Base-by-base conservation (phyloP, 768 basidiomycete genomes). In the Tylopilus sp. region DNA sequence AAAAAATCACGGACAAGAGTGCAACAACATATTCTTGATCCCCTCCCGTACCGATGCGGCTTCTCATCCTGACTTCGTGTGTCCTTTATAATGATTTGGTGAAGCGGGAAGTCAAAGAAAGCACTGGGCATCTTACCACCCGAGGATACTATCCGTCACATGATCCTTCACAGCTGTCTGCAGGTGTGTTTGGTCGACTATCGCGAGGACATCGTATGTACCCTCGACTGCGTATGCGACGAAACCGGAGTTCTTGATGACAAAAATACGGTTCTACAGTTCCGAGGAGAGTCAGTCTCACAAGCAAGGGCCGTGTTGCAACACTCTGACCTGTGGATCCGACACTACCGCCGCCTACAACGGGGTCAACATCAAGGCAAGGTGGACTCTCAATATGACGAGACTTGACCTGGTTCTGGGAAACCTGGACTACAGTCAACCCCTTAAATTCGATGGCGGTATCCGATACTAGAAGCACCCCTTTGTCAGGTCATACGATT, bases 171-270 rank as follows among this genome's bases (percentile, higher is more conserved):
- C 73, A 7, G 71, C 52, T 6, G 71, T 77, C 7, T 80, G 76
- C 45, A 92, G 69, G 66, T 92, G 90, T 1, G 89, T 91, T 63
- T 91, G 89, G 62, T 92, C 90, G 36, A 92, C 84, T 50, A 92
- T 83, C 4, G 84, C 83, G 35, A 92, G 79, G 21, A 92, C 88
- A 33, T 73, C 64, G 55, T 86, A 91, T n/a, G 86, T 82, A 40
- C 89, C 89, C 66, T 86, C 79, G 44, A 88, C 72, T 0, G 86
- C 86, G 60, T 82, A 86, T 1, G 89, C 84, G 15, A 87, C 87
- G 55, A 91, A 89, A 10, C 88, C 88, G 30, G 81, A 74, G 60
- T 88, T 86, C 66, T 85, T 88, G 59, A 91, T 73, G 17, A 92
- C 85, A 62, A 92, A 91, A 22, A 91, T 80, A 31, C 81, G 83